Percentiles rank a stretch among this genome's conserved stretches.
Evolutionary conservation across 2,329 filamentous ascomycete genomes (phyloP).

Genomic region (Curvularia verruculosa): DNA sequence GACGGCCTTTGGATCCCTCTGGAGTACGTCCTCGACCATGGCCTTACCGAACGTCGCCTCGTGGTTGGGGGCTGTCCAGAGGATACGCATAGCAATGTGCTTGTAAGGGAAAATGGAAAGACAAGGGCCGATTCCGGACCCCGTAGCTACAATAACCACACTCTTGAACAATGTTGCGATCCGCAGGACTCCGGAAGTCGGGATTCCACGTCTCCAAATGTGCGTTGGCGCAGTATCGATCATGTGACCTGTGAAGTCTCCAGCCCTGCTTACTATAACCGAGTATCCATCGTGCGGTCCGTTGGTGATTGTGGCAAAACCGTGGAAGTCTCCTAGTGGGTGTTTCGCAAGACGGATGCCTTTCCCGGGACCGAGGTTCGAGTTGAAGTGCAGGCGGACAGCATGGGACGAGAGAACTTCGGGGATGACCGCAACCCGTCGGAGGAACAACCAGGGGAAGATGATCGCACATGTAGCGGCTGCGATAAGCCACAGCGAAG

Average conservation of each 20-base stretch:
- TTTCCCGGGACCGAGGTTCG: slow-evolving; percentile 41
- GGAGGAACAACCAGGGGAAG: slow-evolving; percentile 76
- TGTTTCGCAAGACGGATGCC: slow-evolving; percentile 41
- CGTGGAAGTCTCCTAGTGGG: slow-evolving; percentile 47
- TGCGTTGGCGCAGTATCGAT: slow-evolving; percentile 42
- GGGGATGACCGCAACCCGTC: slow-evolving; percentile 69
- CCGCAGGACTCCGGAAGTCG: slow-evolving; percentile 45
- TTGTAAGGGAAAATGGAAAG: slow-evolving; percentile 58
- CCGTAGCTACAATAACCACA: slow-evolving; percentile 48
- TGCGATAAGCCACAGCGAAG: slow-evolving; percentile 70
- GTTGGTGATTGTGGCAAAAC: slow-evolving; percentile 50
- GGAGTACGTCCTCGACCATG: slow-evolving; percentile 64
- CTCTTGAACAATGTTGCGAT: slow-evolving; percentile 47
- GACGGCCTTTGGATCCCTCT: slow-evolving; percentile 67
- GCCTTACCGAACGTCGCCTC: slow-evolving; percentile 67
- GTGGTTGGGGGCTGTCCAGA: slow-evolving; percentile 73
- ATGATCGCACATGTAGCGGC: slow-evolving; percentile 70
- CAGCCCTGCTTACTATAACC: slow-evolving; percentile 47
- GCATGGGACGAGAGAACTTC: slow-evolving; percentile 77
- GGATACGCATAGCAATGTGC: slow-evolving; percentile 62
- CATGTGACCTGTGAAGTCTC: slow-evolving; percentile 47
- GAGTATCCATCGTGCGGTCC: slow-evolving; percentile 34
- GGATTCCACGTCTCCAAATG: slow-evolving; percentile 48
- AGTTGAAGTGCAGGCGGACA: slow-evolving; percentile 65
- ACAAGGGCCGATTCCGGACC: slow-evolving; percentile 51